Evolutionary conservation across 345 rosid genomes (phyloP), one percentile per base, ranked within the genome.

Genomic region (Aethionema arabicum): DNA sequence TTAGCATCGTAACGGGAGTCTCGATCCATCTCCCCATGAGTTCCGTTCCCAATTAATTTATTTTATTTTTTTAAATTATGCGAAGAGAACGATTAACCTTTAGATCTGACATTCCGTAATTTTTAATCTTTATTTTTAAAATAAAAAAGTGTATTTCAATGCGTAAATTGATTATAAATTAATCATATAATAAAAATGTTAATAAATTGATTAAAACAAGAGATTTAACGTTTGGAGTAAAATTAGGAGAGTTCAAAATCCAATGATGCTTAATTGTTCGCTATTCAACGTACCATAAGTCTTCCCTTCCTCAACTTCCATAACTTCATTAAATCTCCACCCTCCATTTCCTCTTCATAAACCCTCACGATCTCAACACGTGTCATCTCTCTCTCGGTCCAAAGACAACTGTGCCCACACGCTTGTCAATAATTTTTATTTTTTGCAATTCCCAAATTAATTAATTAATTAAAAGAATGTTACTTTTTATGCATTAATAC

Each of bases 231-330:
- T 70, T 67, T 54, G 56, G 67, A 77, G 71, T 79, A 69, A 68
- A 66, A 77, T 35, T 57, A 68, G 72, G 61, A 69, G 78, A 83
- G 68, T 86, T 65, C 76, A 33, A 33, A 67, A 74, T 80, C 48
- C 86, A 68, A 63, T 50, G 77, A 70, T 77, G 77, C 74, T 5
- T 21, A 72, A 66, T 2, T 83, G 95, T 83, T 73, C 55, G 79
- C 95, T 78, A 77, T 84, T 86, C 74, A 63, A 47, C 73, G 64
- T 91, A 86, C 96, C 87, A 81, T 67, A 76, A 78, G 81, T 86
- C 91, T 66, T 57, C 69, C 41, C 47, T 80, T 74, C 79, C 72
- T 80, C 77, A 78, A 79, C 74, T 84, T 74, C 87, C 50, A 77
- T 78, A 78, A 40, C 31, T 58, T 39, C 60, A 32, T 38, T 65